Conservation (phyloP, 371 early-diverging fungal species). For the Zychaea mexicana region DNA sequence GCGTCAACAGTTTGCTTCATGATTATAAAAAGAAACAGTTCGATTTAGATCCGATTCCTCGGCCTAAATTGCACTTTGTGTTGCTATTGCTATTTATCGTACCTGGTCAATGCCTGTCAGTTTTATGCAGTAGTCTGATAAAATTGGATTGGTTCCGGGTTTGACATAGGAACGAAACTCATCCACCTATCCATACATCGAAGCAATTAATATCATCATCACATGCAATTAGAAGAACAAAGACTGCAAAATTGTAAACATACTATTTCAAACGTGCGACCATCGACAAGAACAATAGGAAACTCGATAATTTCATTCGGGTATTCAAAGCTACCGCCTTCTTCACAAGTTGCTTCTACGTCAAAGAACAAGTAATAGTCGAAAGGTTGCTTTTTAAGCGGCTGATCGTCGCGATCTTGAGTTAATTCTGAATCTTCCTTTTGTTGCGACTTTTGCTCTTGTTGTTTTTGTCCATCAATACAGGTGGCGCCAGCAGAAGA, state of each 20-base stretch:
- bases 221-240: neutral
- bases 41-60: no score
- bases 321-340: constrained; percentile 52
- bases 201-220: neutral
- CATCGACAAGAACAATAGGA: constrained; percentile 74
- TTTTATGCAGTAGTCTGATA: constrained; percentile 71
- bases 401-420: no score
- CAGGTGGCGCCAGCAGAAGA: no score
- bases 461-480: no score
- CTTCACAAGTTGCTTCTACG: constrained; percentile 84
- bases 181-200: constrained; percentile 46
- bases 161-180: constrained; percentile 76
- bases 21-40: neutral
- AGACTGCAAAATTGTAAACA: no score
- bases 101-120: constrained; percentile 78
- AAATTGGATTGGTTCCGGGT: constrained; percentile 64
- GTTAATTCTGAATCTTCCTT: neutral
- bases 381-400: constrained; percentile 39
- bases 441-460: neutral
- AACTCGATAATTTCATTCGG: constrained; percentile 88
- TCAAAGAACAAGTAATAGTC: constrained; percentile 76
- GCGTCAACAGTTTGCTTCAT: constrained; percentile 49
- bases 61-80: no score
- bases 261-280: constrained; percentile 60
- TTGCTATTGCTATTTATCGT: no score